Evolutionary conservation across 345 rosid species (phyloP).

Genomic region (Gynandropsis gynandra): DNA sequence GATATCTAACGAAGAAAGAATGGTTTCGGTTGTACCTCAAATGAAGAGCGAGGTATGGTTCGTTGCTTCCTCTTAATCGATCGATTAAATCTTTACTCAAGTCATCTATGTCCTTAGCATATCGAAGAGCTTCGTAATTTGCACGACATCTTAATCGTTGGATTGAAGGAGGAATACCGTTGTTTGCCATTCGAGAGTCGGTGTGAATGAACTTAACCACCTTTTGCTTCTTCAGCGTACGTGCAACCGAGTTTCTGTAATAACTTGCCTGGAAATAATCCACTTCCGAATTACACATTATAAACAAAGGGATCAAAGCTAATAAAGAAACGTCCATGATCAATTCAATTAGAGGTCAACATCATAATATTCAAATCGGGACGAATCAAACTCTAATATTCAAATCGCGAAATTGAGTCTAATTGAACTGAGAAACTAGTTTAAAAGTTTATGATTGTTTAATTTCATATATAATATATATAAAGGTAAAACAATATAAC

Average conservation of each 20-base stretch:
- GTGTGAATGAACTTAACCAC: conserved; percentile 53
- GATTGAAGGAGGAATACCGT: conserved; percentile 41
- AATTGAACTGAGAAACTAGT: no score
- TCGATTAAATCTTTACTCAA: conserved; percentile 41
- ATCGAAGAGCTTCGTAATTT: conserved; percentile 58
- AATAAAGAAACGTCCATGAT: no score
- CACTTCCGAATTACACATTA: conserved; percentile 12
- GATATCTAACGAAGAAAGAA: no score
- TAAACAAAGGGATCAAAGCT: not conserved
- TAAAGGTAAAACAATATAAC: no score
- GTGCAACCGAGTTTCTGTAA: conserved; percentile 36
- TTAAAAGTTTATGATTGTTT: no score
- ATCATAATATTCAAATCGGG: no score
- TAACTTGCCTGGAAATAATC: conserved; percentile 38
- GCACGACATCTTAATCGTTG: conserved; percentile 69
- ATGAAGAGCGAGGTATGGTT: conserved; percentile 59
- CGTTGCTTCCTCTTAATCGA: conserved; percentile 35
- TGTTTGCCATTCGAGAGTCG: conserved; percentile 61
- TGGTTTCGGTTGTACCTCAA: conserved; percentile 44
- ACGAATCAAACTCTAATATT: no score
- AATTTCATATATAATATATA: no score
- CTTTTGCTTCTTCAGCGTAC: conserved; percentile 37
- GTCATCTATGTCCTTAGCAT: conserved; percentile 34
- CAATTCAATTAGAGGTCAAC: no score
- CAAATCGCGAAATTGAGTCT: no score